phyloP scores from a whole-genome alignment of 2,329 filamentous ascomycete species.

The Colletotrichum cuscutae region DNA sequence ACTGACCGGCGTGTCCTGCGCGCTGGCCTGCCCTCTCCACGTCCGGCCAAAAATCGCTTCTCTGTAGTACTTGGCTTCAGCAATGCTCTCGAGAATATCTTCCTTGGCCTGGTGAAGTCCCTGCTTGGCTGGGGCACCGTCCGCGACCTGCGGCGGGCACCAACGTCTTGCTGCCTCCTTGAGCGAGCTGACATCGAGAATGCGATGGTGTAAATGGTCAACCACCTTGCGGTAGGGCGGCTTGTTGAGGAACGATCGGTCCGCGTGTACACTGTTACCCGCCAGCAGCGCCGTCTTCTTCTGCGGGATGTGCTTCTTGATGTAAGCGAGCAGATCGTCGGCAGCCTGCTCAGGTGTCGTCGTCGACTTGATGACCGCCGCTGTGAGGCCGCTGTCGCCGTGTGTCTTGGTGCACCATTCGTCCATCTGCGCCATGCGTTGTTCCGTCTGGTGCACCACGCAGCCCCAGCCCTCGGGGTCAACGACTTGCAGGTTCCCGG shows the following conservation, averaged over 20 bases:
- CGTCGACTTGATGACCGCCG: conserved; percentile 77
- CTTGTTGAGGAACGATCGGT: conserved; percentile 81
- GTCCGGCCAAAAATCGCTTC: conserved; percentile 69
- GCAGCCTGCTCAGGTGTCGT: conserved; percentile 80
- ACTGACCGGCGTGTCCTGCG: conserved; percentile 28
- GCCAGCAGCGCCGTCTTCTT: conserved; percentile 78
- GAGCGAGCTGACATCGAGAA: conserved; percentile 90
- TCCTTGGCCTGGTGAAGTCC: conserved; percentile 83
- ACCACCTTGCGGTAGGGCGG: conserved; percentile 79
- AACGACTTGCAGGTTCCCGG: conserved; percentile 78
- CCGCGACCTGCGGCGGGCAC: conserved; percentile 71
- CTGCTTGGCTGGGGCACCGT: conserved; percentile 76
- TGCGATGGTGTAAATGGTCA: conserved; percentile 86
- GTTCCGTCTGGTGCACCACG: conserved; percentile 78
- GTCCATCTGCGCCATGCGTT: conserved; percentile 81
- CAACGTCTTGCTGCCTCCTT: conserved; percentile 92
- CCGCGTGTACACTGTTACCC: conserved; percentile 93
- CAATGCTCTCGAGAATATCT: conserved; percentile 96
- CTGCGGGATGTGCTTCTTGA: conserved; percentile 76
- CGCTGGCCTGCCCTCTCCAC: conserved; percentile 32
- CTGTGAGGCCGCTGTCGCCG: conserved; percentile 81
- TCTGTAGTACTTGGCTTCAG: conserved; percentile 87
- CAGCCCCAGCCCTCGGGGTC: conserved; percentile 83
- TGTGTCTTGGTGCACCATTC: conserved; percentile 91
- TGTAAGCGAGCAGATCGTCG: conserved; percentile 78